These are phyloP conservation scores for Pezicula radicicola DNA, from an alignment of 2,329 filamentous ascomycete genomes.

Conservation along the genomic window DNA sequence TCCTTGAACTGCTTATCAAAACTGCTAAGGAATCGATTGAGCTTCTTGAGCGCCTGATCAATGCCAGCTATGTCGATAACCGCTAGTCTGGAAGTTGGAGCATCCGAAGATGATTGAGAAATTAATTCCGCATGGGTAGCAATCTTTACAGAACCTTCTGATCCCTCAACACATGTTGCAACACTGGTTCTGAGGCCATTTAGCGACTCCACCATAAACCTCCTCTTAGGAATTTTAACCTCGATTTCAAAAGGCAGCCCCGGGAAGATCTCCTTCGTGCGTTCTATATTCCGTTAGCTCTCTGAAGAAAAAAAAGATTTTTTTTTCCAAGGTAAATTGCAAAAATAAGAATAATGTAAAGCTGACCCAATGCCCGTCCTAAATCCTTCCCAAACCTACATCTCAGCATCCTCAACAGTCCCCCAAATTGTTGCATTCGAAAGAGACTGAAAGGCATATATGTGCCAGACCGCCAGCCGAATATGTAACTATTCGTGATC, in stretches of 20 bases:
- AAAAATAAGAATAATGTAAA: not conserved
- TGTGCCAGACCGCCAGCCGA: too few species aligned
- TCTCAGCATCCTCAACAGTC: too few species aligned
- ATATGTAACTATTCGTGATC: not conserved
- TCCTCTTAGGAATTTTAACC: slow-evolving; percentile 52
- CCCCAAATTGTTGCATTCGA: not conserved
- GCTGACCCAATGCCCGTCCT: not conserved
- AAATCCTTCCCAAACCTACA: too few species aligned
- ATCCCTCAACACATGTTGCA: slow-evolving; percentile 20
- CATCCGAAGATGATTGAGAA: slow-evolving; percentile 11
- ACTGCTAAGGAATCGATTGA: slow-evolving; percentile 64
- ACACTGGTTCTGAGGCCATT: slow-evolving; percentile 38
- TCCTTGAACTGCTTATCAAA: slow-evolving; percentile 41
- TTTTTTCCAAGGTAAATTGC: not conserved
- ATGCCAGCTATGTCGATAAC: slow-evolving; percentile 66
- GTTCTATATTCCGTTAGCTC: slow-evolving; percentile 36
- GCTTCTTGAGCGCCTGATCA: slow-evolving; percentile 54
- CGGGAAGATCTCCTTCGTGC: slow-evolving; percentile 66
- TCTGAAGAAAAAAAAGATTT: not conserved
- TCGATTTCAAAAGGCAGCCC: slow-evolving; percentile 69
- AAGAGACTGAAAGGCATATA: not conserved
- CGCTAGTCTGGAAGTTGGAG: slow-evolving; percentile 28
- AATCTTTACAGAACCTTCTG: slow-evolving; percentile 20
- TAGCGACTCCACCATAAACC: slow-evolving; percentile 60
- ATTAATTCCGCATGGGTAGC: slow-evolving; percentile 7